Conservation (phyloP, 2,329 filamentous ascomycete species). For the Myotisia sp. region DNA sequence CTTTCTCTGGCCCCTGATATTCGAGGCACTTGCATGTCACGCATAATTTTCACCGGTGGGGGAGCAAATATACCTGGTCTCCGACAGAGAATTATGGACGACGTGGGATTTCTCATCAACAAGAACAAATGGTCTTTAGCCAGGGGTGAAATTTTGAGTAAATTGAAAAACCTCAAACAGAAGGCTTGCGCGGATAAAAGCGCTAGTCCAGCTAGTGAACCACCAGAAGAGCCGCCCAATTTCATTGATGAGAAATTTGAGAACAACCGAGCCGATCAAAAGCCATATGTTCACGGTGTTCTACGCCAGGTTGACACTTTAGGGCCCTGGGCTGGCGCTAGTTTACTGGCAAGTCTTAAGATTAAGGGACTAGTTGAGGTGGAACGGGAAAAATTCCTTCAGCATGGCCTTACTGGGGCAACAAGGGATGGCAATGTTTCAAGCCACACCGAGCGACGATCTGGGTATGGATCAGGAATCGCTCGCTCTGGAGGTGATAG, state of each 20-base stretch:
- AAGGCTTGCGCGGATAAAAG: not conserved
- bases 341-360: slow-evolving; percentile 44
- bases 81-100: slow-evolving; percentile 59
- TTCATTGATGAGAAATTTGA: slow-evolving; percentile 31
- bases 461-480: slow-evolving; percentile 18
- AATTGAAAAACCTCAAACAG: slow-evolving; percentile 20
- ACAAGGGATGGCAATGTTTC: slow-evolving; percentile 28
- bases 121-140: slow-evolving; percentile 65
- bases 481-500: slow-evolving; percentile 27
- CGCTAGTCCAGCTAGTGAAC: slow-evolving; percentile 1
- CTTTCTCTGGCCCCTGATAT: slow-evolving; percentile 67
- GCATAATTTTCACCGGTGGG: slow-evolving; percentile 74
- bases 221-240: slow-evolving; percentile 25
- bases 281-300: slow-evolving; percentile 23
- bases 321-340: slow-evolving; percentile 51
- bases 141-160: slow-evolving; percentile 50
- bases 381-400: slow-evolving; percentile 48
- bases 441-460: slow-evolving; percentile 25
- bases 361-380: slow-evolving; percentile 49
- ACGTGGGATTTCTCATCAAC: slow-evolving; percentile 54
- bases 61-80: slow-evolving; percentile 66
- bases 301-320: slow-evolving; percentile 43
- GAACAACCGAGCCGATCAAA: slow-evolving; percentile 24
- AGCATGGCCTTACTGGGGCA: slow-evolving; percentile 34
- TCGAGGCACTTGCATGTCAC: slow-evolving; percentile 71